Evolutionary conservation across 2,329 filamentous ascomycete genomes (phyloP).

Genomic region (Fusarium sp.): DNA sequence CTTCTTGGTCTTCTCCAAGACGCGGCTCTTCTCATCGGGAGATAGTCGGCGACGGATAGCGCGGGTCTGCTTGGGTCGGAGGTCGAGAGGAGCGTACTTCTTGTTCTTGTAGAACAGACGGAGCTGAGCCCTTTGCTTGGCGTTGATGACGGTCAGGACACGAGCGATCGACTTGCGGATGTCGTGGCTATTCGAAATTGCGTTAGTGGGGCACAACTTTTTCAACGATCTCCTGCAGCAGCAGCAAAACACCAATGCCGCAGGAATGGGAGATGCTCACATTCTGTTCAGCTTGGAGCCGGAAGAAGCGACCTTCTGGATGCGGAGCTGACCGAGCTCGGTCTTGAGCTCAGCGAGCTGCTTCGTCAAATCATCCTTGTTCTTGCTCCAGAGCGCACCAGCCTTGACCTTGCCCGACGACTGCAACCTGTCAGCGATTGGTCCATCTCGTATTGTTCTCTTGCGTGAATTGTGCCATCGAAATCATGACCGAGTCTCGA

Average conservation of each 20-base stretch:
- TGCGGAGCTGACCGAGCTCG: conserved; percentile 95
- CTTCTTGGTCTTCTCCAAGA: conserved; percentile 97
- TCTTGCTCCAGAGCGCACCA: conserved; percentile 97
- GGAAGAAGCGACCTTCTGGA: conserved; percentile 97
- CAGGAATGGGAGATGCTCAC: conserved; percentile 65
- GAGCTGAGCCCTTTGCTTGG: conserved; percentile 98
- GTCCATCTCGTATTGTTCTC: conserved; percentile 33
- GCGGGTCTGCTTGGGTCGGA: conserved; percentile 97
- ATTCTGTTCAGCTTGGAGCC: conserved; percentile 98
- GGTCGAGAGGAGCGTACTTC: conserved; percentile 99
- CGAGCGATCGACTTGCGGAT: conserved; percentile 99
- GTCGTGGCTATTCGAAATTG: conserved; percentile 78
- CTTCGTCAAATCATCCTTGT: conserved; percentile 97
- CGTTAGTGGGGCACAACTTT: conserved; percentile 34
- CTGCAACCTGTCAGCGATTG: conserved; percentile 53
- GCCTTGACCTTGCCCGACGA: conserved; percentile 85
- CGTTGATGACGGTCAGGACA: conserved; percentile 99
- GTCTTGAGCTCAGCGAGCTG: conserved; percentile 95
- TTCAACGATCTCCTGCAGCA: conserved; percentile 11
- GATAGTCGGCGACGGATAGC: conserved; percentile 96
- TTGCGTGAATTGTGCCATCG: conserved; percentile 31
- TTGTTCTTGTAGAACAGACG: conserved; percentile 99
- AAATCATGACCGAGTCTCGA: conserved; percentile 28
- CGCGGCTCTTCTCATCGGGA: conserved; percentile 86
- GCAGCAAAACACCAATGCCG: not conserved